phyloP scores from a whole-genome alignment of 441 rosid species.

The Erysimum cheiri region DNA sequence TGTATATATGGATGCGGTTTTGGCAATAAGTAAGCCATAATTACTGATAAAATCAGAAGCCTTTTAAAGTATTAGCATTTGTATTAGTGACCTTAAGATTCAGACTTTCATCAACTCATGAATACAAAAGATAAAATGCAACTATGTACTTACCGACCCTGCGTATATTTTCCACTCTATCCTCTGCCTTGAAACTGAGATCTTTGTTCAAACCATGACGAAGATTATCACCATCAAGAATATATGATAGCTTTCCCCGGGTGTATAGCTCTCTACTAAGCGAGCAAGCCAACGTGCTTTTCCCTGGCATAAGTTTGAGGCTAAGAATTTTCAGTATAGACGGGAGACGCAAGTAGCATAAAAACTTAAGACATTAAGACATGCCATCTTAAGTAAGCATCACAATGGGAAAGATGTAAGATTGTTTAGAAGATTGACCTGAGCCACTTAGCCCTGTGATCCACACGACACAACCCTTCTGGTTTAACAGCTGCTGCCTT shows the following conservation, averaged over 20 bases:
- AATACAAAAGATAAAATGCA: neutral
- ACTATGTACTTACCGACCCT: conserved; percentile 72
- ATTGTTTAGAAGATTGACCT: conserved; percentile 51
- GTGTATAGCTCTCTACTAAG: conserved; percentile 69
- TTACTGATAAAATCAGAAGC: neutral
- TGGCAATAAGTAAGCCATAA: neutral
- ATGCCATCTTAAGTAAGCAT: neutral
- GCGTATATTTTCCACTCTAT: conserved; percentile 87
- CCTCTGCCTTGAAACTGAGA: conserved; percentile 84
- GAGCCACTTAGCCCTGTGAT: conserved; percentile 97
- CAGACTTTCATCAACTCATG: neutral
- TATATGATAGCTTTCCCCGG: conserved; percentile 73
- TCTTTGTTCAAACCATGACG: conserved; percentile 86
- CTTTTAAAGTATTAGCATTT: neutral
- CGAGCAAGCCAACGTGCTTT: conserved; percentile 88
- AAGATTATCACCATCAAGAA: conserved; percentile 91
- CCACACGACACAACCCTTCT: conserved; percentile 93
- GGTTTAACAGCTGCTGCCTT: conserved; percentile 78
- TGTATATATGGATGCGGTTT: neutral
- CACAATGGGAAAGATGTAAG: neutral
- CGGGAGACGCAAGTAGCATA: conserved; percentile 4
- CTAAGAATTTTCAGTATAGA: neutral
- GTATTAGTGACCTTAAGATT: neutral
- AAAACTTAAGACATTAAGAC: neutral
- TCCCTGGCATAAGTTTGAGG: conserved; percentile 53